Evolutionary conservation across 1,284 basidiomycete species (phyloP), one percentile per base, ranked within the genome.

Genomic region (Abortiporus biennis): DNA sequence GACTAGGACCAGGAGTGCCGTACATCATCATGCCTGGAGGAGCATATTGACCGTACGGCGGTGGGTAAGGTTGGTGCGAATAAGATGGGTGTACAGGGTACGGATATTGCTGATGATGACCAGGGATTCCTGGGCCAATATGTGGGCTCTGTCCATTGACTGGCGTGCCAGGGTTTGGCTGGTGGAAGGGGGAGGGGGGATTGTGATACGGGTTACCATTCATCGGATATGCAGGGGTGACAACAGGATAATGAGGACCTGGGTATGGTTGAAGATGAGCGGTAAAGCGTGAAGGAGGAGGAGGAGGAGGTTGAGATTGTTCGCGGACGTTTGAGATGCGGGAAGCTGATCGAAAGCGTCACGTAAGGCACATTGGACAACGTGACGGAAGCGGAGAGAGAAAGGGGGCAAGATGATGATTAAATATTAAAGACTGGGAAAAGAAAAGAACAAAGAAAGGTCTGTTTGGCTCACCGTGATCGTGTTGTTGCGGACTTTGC

Each of bases 21-120:
- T 83, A 85, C 72, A 85, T 76, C 66, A 85, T 72, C 72, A 85
- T 76, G 46, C 54, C 53, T 38, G 75, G 70, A 44, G 76, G 75
- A 8, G 72, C 64, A 59, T 80, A 80, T 50, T 77, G 76, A 6
- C 72, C 67, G 59, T 83, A 82, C 6, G 35, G 12, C 4, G 74
- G 65, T 1, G 75, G 62, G 51, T 80, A 77, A 22, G 55, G 43
- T 29, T 58, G 55, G 36, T 56, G 60, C 20, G 69, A 62, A 53
- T 80, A 81, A 8, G 71, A 58, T 36, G 65, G 57, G 47, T 74
- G 74, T 50, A 79, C 69, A n/a, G 75, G 66, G 55, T 82, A 82
- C 29, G 67, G 65, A 58, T 80, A 82, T 66, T 53, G 23, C 8
- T 55, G 55, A 33, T 21, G 33, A 23, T 66, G 68, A 19, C 55